Conservation (phyloP, 225 moss, liverwort and hornwort genomes). For the Polytrichum commune region DNA sequence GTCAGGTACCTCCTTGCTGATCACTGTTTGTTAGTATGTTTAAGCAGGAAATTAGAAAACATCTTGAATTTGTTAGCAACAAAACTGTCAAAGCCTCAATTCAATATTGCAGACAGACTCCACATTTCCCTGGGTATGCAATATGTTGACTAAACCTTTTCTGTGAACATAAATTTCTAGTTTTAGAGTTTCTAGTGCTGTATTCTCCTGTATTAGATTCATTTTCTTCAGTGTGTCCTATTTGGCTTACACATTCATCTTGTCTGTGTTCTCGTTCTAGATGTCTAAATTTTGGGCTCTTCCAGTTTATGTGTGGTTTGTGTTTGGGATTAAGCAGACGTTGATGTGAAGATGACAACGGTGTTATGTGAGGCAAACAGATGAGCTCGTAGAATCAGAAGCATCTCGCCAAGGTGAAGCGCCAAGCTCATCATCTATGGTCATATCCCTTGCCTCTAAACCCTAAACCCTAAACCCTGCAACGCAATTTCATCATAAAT, state of each 20-base stretch:
- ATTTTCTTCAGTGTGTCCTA: background rate
- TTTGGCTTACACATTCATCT: no score
- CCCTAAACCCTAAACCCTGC: constrained; percentile 17
- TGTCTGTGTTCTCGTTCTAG: background rate
- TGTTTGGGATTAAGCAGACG: constrained; percentile 46
- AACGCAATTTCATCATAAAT: background rate
- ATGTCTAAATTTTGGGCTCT: background rate
- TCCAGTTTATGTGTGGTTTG: background rate
- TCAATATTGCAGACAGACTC: constrained; percentile 75
- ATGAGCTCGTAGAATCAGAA: no score
- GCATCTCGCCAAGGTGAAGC: no score
- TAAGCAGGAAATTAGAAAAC: constrained; percentile 65
- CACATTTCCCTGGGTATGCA: constrained; percentile 77
- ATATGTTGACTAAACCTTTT: no score
- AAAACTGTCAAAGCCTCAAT: constrained; percentile 71
- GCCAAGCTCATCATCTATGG: no score
- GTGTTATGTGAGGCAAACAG: no score
- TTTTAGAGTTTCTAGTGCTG: background rate
- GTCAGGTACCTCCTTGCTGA: background rate
- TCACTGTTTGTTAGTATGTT: background rate
- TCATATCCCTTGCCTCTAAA: no score
- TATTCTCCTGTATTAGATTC: background rate
- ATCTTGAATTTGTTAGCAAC: constrained; percentile 70
- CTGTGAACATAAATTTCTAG: background rate
- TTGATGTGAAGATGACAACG: no score